Evolutionary conservation across 2,329 filamentous ascomycete genomes (phyloP).

Genomic region (Ambrosiella cleistominuta): DNA sequence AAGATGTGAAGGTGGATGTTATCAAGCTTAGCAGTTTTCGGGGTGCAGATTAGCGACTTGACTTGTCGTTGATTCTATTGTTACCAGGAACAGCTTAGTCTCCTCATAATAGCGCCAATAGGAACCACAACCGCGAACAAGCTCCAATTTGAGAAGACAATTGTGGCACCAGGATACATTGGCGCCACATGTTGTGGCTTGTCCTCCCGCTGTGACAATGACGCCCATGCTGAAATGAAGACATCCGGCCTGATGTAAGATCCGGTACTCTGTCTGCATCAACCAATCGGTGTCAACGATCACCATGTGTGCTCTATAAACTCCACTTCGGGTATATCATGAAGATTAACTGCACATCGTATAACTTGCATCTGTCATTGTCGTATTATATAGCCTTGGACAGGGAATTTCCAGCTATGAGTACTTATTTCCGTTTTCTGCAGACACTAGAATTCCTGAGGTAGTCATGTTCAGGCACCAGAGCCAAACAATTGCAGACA

Average conservation of each 20-base stretch:
- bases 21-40: background rate
- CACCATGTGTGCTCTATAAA: no score
- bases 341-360: background rate
- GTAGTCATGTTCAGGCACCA: no score
- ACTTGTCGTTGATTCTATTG: background rate
- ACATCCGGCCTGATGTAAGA: no score
- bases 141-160: background rate
- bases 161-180: background rate
- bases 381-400: background rate
- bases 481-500: background rate
- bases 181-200: background rate
- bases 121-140: background rate
- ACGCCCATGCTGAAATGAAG: no score
- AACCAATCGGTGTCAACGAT: no score
- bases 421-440: background rate
- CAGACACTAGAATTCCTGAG: background rate
- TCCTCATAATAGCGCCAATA: background rate
- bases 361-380: background rate
- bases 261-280: no score
- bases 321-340: no score
- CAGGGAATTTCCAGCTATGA: background rate
- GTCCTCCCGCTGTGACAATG: background rate
- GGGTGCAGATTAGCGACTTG: background rate
- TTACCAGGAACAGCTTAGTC: background rate
- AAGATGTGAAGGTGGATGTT: no score